Conservation (phyloP, 192 early-diverging fungal genomes). For the Kickxella alabastrina region DNA sequence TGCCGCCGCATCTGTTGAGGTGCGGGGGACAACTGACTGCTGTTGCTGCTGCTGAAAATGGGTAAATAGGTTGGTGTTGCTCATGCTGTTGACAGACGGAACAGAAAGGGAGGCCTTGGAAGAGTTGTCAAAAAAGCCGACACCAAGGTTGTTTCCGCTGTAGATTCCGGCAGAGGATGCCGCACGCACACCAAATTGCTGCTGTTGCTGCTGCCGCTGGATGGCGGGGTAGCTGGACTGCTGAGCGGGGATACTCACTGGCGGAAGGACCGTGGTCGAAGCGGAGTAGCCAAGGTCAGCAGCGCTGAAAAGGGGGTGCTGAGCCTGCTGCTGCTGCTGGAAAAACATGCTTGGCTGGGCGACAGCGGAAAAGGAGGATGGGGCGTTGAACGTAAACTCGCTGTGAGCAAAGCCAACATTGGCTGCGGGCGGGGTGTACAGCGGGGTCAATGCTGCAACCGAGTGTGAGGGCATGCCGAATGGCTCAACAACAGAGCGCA, state of each 20-base stretch:
- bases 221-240: neutral
- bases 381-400: slow-evolving; percentile 44
- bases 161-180: neutral
- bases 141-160: slow-evolving; percentile 2
- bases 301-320: slow-evolving; percentile 4
- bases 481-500: slow-evolving; percentile 12
- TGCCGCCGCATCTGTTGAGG: slow-evolving; percentile 33
- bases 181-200: neutral
- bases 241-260: slow-evolving; percentile 1
- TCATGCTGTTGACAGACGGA: neutral
- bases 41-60: slow-evolving; percentile 10
- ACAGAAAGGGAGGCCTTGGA: slow-evolving; percentile 1
- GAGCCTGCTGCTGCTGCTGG: slow-evolving; percentile 13
- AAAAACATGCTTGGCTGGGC: slow-evolving; percentile 2
- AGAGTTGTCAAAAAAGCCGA: slow-evolving; percentile 12
- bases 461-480: slow-evolving; percentile 20
- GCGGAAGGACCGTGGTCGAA: neutral
- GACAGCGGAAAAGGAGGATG: slow-evolving; percentile 6
- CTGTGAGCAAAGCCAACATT: slow-evolving; percentile 25
- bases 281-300: slow-evolving; percentile 3
- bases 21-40: slow-evolving; percentile 8
- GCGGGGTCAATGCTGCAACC: slow-evolving; percentile 2
- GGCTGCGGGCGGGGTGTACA: slow-evolving; percentile 36
- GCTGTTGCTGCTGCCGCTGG: slow-evolving; percentile 8
- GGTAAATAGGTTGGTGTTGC: neutral